Evolutionary conservation across 805 yeast species (phyloP), one percentile per base, ranked within the genome.

Genomic region (Cyberlindnera americana): DNA sequence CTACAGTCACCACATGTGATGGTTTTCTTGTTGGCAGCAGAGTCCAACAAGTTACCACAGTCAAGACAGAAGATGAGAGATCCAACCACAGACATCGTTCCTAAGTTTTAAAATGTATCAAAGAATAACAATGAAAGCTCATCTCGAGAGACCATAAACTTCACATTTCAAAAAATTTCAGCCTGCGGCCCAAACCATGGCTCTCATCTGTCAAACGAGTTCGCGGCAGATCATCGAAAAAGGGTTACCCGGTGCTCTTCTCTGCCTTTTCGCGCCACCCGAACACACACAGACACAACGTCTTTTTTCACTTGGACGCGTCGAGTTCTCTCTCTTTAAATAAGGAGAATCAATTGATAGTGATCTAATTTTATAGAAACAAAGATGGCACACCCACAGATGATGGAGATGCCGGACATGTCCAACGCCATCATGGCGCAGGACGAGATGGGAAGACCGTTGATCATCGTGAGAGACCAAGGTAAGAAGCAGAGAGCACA

Each of bases 371-470:
- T 21, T 7, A 7, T 10, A 21, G 10, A 21, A 21, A 21, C 6
- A 24, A 48, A 27, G 28, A 61, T 61, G 66, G 61, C 65, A 15
- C 60, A 40, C 14, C 46, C 48, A 28, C 67, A 59, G 44, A 54
- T 57, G 52, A 65, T 67, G 70, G 67, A 61, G 46, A 66, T 68
- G 84, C 96, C 96, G 29, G 99, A 93, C 64, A 72, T 93, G 75
- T 90, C 98, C 52, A 93, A 95, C 59, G 99, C 99, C 65, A 89
- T 93, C 55, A 88, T 93, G 70, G 98, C 99, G 4, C 99, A 91
- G 66, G 99, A 93, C 63, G 99, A 93, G 65, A 87, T 85, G 90
- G 99, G 99, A 16, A 82, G 99, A 65, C 99, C 99, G 16, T 88
- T 93, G 62, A 91, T 93, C 59, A 93, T 93, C 61, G 99, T 93